A percentile compares a stretch with the other conserved stretches of the same genome.
Evolutionary conservation across 805 yeast genomes (phyloP).

Genomic region (Diddensiella santjacobensis): DNA sequence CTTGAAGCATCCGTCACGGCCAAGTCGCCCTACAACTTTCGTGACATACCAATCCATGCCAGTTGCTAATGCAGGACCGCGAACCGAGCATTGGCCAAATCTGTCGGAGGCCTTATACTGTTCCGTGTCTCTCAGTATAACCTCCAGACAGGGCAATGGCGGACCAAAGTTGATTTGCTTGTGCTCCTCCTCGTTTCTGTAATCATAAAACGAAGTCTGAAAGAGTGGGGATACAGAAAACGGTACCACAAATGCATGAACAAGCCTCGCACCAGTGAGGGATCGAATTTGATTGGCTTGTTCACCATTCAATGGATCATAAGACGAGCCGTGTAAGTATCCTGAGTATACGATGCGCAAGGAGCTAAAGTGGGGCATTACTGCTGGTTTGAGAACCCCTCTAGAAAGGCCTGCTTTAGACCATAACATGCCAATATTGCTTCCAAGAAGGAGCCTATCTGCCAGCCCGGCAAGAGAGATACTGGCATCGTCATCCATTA

Average conservation of each 20-base stretch:
- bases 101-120: constrained; percentile 22
- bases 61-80: constrained; percentile 26
- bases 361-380: constrained; percentile 24
- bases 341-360: constrained; percentile 31
- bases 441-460: constrained; percentile 21
- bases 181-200: constrained; percentile 16
- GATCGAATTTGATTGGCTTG: constrained; percentile 29
- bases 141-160: constrained; percentile 30
- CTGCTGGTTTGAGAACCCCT: constrained; percentile 26
- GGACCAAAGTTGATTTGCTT: constrained; percentile 28
- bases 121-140: constrained; percentile 24
- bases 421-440: constrained; percentile 10
- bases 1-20: constrained; percentile 29
- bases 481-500: constrained; percentile 30
- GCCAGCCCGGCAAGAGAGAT: constrained; percentile 26
- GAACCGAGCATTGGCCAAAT: constrained; percentile 26
- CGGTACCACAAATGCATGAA: constrained; percentile 33
- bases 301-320: constrained; percentile 15
- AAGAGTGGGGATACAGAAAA: constrained; percentile 31
- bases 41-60: constrained; percentile 24
- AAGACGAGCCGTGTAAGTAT: no score
- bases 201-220: constrained; percentile 32
- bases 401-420: constrained; percentile 21
- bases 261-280: constrained; percentile 34
- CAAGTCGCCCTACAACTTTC: constrained; percentile 26